Conservation (phyloP, 768 basidiomycete species). For the Rhodotorula taiwanensis region DNA sequence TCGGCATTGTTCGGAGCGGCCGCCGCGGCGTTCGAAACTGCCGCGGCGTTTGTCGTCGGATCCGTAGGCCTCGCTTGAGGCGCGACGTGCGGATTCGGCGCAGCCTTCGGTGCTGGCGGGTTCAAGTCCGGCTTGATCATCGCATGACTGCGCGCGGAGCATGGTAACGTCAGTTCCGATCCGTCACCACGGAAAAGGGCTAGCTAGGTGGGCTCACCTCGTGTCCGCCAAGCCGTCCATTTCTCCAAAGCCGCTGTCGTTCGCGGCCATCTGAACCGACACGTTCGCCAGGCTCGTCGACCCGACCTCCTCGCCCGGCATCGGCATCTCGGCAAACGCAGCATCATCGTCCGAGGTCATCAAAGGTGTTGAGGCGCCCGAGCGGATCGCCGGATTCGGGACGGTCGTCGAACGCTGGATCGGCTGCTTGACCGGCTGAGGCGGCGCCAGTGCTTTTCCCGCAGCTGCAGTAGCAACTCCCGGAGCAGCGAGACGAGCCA, state of each 20-base stretch:
- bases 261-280: background rate
- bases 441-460: too few relatives aligned
- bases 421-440: too few relatives aligned
- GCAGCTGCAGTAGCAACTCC: too few relatives aligned
- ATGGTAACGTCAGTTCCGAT: background rate
- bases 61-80: background rate
- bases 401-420: too few relatives aligned
- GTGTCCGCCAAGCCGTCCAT: background rate
- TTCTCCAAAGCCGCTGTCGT: conserved; percentile 15
- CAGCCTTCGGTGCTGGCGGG: too few relatives aligned
- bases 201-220: background rate
- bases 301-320: background rate
- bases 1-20: background rate
- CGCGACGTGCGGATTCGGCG: too few relatives aligned
- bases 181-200: background rate
- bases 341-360: background rate
- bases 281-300: background rate
- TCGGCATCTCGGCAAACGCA: background rate
- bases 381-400: conserved; percentile 6
- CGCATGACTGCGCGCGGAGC: too few relatives aligned
- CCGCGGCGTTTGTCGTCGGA: background rate
- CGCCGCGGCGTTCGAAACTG: too few relatives aligned
- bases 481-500: too few relatives aligned
- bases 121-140: too few relatives aligned
- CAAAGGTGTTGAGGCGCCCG: background rate